These are phyloP conservation scores for Scutellaria barbata DNA, from an alignment of 257 asterid genomes.

Conservation along the genomic window DNA sequence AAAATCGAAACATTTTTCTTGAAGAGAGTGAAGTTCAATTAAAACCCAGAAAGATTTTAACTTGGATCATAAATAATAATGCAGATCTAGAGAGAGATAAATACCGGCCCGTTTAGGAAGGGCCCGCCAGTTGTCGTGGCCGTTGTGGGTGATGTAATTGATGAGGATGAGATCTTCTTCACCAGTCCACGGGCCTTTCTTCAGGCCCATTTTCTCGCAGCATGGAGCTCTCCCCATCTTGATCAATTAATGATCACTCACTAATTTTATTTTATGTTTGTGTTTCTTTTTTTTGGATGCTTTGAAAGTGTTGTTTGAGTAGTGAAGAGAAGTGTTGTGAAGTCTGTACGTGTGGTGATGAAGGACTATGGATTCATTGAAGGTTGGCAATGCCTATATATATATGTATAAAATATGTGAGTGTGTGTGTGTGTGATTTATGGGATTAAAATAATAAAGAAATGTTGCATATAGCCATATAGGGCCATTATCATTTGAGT, in stretches of 20 bases:
- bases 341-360: neutral
- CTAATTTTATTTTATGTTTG: neutral
- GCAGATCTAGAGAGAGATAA: neutral
- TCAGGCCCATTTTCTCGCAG: conserved; percentile 83
- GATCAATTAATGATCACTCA: neutral
- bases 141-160: conserved; percentile 56
- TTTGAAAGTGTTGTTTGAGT: neutral
- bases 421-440: neutral
- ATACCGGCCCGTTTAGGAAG: conserved; percentile 88
- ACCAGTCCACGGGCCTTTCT: conserved; percentile 80
- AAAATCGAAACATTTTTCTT: too few relatives aligned
- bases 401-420: neutral
- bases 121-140: conserved; percentile 83
- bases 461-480: too few relatives aligned
- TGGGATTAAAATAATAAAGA: neutral
- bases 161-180: conserved; percentile 72
- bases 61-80: too few relatives aligned
- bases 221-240: conserved; percentile 63
- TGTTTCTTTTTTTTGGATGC: neutral
- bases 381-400: neutral
- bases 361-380: neutral
- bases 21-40: too few relatives aligned
- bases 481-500: neutral
- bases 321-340: neutral
- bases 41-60: too few relatives aligned